Percentiles rank a stretch among this genome's conserved stretches.
phyloP scores from a whole-genome alignment of 2,329 filamentous ascomycete species.

The Diaporthe citriasiana region DNA sequence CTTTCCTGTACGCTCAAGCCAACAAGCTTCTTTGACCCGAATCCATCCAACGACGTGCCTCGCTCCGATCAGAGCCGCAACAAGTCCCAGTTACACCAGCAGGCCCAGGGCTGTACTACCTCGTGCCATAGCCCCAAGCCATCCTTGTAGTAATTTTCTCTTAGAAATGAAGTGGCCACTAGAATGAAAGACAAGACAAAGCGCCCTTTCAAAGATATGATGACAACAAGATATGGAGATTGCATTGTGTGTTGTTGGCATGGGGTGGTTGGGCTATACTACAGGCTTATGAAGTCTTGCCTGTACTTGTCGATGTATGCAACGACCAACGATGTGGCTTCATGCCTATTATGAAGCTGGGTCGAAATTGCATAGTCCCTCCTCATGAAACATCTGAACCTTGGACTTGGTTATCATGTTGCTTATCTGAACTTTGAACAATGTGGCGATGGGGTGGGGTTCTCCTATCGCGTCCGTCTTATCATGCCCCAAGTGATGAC shows the following conservation, averaged over 20 bases:
- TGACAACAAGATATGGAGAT: not conserved
- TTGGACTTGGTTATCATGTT: not conserved
- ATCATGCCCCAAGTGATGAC: constrained; percentile 22
- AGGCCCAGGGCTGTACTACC: not conserved
- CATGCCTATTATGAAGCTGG: not conserved
- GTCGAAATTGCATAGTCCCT: not conserved
- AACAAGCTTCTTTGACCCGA: constrained; percentile 8
- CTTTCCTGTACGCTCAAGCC: not conserved
- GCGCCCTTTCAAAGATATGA: too few relatives aligned
- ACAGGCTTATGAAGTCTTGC: too few relatives aligned
- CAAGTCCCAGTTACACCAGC: constrained; percentile 2
- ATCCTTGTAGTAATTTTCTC: not conserved
- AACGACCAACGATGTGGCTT: not conserved
- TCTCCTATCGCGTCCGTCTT: constrained; percentile 13
- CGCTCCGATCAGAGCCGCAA: not conserved
- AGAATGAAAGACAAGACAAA: too few relatives aligned
- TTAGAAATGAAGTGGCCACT: not conserved
- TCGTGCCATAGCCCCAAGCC: not conserved
- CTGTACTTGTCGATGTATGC: not conserved
- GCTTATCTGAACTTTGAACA: not conserved
- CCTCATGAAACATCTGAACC: not conserved
- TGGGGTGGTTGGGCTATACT: not conserved
- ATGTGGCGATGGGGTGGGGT: not conserved
- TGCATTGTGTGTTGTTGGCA: not conserved
- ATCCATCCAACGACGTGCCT: not conserved